phyloP scores from a whole-genome alignment of 768 basidiomycete genomes.

The Mrakia gelida region DNA sequence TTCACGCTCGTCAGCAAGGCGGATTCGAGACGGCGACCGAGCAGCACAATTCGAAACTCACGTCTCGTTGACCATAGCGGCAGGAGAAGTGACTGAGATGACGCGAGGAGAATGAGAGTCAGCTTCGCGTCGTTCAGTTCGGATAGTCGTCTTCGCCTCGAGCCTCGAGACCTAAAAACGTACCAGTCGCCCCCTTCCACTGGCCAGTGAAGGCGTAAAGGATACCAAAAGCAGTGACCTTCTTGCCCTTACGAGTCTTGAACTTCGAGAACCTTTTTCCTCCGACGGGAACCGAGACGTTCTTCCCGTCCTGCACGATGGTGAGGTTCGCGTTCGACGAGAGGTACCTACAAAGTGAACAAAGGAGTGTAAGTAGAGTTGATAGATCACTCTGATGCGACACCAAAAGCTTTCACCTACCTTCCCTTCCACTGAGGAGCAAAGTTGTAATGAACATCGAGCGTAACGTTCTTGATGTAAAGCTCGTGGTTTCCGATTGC shows the following conservation, averaged over 20 bases:
- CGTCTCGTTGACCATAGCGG: constrained; percentile 68
- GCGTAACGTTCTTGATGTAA: constrained; percentile 39
- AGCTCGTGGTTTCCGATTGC: constrained; percentile 20
- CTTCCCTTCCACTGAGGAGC: constrained; percentile 59
- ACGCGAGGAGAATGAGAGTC: no score
- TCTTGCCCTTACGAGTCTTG: constrained; percentile 62
- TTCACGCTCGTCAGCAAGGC: no score
- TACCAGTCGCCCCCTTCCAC: no score
- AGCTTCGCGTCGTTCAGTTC: no score
- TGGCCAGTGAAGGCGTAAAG: constrained; percentile 46
- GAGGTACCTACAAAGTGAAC: constrained; percentile 52
- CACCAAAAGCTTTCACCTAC: no score
- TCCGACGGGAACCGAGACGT: constrained; percentile 50
- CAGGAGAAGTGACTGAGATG: constrained; percentile 59
- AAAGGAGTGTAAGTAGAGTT: no score
- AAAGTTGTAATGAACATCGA: constrained; percentile 57
- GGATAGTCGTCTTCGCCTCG: no score
- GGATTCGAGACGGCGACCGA: no score
- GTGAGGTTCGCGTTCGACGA: constrained; percentile 86
- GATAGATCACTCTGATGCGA: no score
- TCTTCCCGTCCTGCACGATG: constrained; percentile 48
- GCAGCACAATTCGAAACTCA: no score
- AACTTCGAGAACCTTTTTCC: constrained; percentile 64
- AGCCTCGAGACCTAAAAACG: no score
- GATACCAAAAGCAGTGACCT: constrained; percentile 74